Evolutionary conservation across 2,329 filamentous ascomycete species (phyloP), one percentile per base, ranked within the genome.

Genomic region (Alternaria metachromatica): DNA sequence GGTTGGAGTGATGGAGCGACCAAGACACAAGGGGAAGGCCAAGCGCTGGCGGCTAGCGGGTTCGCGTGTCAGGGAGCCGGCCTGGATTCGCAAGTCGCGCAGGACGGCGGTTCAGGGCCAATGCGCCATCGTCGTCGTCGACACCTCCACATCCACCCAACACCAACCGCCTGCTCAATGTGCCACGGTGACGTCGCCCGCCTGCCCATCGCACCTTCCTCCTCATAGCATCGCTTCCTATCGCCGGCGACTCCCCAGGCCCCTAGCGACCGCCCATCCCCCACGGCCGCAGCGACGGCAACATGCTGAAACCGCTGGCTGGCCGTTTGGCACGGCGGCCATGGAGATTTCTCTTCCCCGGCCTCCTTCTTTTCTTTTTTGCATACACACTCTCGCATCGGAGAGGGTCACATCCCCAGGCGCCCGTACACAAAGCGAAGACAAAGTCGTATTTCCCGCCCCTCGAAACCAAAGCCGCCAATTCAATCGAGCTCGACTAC

Each of bases 381-480:
- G 67, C 70, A 49, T 72, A 72, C 65, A 69, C 74, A 2, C 69
- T 79, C 48, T 70, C 74, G 43, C 74, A 72, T 37, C 70, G 72
- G 54, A 70, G 72, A 53, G 57, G 64, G 12, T 65, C 64, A 5
- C 54, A 41, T 55, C 45, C 62, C 25, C 49, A 58, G 37, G 67
- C 65, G 55, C 67, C 70, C 9, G 71, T 73, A 33, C 75, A 77
- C 66, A 66, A 66, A 55, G 68, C 67, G 46, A 74, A 74, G 63
- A 79, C 77, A 15, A 78, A 78, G 68, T 74, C 72, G 50, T 79
- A 77, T 70, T 79, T 79, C 70, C 77, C 76, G 50, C 77, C 77
- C 46, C 73, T 78, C 54, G 72, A 72, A 65, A 64, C 70, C 28
- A 72, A 71, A 56, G 70, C 69, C 60, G 71, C 71, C 60, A 70